phyloP scores from a whole-genome alignment of 2,329 filamentous ascomycete genomes.

The Colletotrichum tanaceti region DNA sequence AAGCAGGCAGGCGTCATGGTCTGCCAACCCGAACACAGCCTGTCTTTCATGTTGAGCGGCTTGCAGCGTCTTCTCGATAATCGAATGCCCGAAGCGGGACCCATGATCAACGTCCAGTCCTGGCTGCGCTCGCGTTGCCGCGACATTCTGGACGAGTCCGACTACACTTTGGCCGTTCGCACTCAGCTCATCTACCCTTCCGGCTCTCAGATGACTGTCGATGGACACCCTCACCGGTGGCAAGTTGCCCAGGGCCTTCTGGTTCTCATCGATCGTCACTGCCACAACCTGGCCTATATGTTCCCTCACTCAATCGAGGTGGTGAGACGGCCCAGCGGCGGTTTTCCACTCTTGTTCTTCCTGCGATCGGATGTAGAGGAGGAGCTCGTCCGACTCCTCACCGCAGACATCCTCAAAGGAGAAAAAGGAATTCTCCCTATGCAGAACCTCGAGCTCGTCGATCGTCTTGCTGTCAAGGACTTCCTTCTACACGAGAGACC shows the following conservation, averaged over 20 bases:
- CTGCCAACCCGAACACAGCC: constrained; percentile 70
- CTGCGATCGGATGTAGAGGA: constrained; percentile 61
- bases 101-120: constrained; percentile 63
- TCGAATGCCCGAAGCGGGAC: constrained; percentile 52
- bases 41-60: constrained; percentile 74
- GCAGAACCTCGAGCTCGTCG: constrained; percentile 46
- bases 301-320: constrained; percentile 62
- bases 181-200: constrained; percentile 70
- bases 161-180: constrained; percentile 64
- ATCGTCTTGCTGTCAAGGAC: constrained; percentile 45
- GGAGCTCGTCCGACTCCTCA: constrained; percentile 54
- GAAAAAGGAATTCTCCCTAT: constrained; percentile 48
- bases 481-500: constrained; percentile 46
- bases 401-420: constrained; percentile 53
- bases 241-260: constrained; percentile 56
- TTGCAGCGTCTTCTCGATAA: constrained; percentile 66
- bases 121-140: constrained; percentile 63
- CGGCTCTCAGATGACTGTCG: constrained; percentile 60
- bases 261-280: constrained; percentile 52
- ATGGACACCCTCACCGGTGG: constrained; percentile 67
- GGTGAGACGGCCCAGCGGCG: constrained; percentile 48
- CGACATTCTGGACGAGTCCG: constrained; percentile 75
- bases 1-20: constrained; percentile 65
- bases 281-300: constrained; percentile 49
- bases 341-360: constrained; percentile 69